These are phyloP conservation scores for Benincasa hispida DNA, from an alignment of 306 rosid species.

Conservation along the genomic window DNA sequence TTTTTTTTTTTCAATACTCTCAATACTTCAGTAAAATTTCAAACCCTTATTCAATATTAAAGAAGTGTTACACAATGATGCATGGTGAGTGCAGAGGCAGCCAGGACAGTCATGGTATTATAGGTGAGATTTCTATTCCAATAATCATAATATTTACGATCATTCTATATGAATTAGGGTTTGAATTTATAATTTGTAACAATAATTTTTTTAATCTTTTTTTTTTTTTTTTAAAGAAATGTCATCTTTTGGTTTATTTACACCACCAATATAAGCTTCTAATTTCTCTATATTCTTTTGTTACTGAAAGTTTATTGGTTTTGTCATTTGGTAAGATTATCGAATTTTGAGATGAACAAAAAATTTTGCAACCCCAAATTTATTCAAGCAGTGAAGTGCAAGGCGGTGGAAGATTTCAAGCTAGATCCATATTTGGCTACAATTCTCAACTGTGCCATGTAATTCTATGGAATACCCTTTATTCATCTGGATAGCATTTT, in stretches of 20 bases:
- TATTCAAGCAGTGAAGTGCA: slow-evolving; percentile 24
- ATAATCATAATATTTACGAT: no score
- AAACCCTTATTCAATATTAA: no score
- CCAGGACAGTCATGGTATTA: slow-evolving; percentile 31
- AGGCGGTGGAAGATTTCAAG: slow-evolving; percentile 52
- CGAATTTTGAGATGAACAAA: background rate
- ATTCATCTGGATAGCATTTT: slow-evolving; percentile 40
- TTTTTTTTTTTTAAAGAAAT: slow-evolving; percentile 50
- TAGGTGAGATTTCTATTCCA: slow-evolving; percentile 24
- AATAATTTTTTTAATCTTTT: no score
- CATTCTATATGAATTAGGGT: background rate
- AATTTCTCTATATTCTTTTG: background rate
- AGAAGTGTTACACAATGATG: background rate
- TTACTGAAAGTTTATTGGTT: background rate
- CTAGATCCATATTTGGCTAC: slow-evolving; percentile 78
- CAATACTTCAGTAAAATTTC: no score
- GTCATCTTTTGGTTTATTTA: slow-evolving; percentile 49
- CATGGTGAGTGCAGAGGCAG: background rate
- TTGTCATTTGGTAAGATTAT: no score
- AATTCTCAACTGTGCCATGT: slow-evolving; percentile 48
- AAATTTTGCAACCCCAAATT: slow-evolving; percentile 55
- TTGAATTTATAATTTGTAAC: background rate
- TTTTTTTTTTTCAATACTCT: no score
- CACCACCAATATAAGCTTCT: slow-evolving; percentile 55
- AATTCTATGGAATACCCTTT: slow-evolving; percentile 64